Evolutionary conservation across 495 filamentous ascomycete species (phyloP).

Genomic region (Neurospora sp.): DNA sequence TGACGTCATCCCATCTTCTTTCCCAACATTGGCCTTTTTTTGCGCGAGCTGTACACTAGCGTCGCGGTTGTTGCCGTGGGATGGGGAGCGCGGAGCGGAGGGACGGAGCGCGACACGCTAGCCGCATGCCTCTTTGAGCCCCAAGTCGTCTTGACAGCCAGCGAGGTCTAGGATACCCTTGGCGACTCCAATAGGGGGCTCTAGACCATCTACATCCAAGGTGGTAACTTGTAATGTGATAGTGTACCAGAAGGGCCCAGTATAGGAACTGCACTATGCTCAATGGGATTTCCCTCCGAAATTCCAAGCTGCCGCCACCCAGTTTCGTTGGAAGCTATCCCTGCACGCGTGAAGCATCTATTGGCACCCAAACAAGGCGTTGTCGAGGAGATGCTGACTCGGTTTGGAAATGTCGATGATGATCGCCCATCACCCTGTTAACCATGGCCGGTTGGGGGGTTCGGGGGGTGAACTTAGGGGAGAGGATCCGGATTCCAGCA

Average conservation of each 20-base stretch:
- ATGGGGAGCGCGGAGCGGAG: background rate
- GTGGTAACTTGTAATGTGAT: background rate
- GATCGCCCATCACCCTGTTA: background rate
- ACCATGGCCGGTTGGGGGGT: background rate
- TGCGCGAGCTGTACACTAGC: background rate
- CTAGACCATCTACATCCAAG: background rate
- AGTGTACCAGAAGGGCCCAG: background rate
- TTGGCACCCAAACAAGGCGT: background rate
- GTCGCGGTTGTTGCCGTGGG: background rate
- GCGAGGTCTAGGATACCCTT: background rate
- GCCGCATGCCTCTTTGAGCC: background rate
- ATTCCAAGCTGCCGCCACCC: background rate
- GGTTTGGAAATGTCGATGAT: background rate
- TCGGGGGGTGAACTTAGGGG: background rate
- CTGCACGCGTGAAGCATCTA: background rate
- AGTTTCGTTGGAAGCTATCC: background rate
- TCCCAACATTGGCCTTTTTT: background rate
- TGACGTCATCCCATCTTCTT: constrained; percentile 9
- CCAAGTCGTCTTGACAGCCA: background rate
- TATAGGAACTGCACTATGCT: background rate
- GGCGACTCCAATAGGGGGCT: background rate
- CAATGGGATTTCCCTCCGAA: background rate
- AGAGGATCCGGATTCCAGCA: background rate
- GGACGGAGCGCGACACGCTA: background rate
- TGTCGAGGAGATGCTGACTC: background rate